These are phyloP conservation scores for Physcia stellaris DNA, from an alignment of 495 filamentous ascomycete species.

Conservation along the genomic window DNA sequence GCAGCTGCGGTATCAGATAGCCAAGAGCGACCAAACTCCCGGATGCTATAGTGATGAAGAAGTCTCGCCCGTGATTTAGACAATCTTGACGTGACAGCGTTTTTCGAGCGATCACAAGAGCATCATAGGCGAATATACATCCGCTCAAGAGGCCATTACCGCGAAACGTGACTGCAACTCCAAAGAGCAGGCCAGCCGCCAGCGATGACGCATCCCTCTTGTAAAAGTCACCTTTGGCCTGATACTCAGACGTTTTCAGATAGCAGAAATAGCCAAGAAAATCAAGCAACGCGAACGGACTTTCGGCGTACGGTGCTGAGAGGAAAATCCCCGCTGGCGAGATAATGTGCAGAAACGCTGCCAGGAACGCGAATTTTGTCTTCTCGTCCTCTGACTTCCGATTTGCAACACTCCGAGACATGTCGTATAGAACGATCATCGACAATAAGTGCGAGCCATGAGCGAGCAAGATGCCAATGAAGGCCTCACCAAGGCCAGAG, in stretches of 20 bases:
- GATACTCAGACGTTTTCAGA: conserved; percentile 35
- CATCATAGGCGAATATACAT: conserved; percentile 50
- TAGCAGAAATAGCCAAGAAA: conserved; percentile 64
- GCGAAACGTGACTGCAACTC: conserved; percentile 57
- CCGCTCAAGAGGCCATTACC: conserved; percentile 86
- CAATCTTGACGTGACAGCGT: conserved; percentile 13
- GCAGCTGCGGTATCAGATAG: conserved; percentile 54
- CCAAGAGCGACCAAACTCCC: conserved; percentile 27
- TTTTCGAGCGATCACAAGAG: conserved; percentile 20
- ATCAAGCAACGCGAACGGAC: conserved; percentile 62
- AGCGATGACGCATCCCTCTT: conserved; percentile 37
- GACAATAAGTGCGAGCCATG: conserved; percentile 64
- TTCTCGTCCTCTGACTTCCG: conserved; percentile 17
- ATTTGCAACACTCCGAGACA: conserved; percentile 22
- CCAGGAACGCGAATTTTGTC: conserved; percentile 42
- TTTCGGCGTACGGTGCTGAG: conserved; percentile 75
- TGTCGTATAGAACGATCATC: conserved; percentile 52
- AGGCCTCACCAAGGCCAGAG: conserved; percentile 17
- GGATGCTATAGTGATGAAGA: no score
- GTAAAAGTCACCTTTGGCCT: conserved; percentile 11
- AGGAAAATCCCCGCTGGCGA: conserved; percentile 84
- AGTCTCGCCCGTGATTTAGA: not conserved
- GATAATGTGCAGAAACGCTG: conserved; percentile 63
- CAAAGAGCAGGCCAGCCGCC: conserved; percentile 52
- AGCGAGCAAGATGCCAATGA: conserved; percentile 49